Evolutionary conservation across 495 filamentous ascomycete species (phyloP).

Genomic region (Podospora comata): DNA sequence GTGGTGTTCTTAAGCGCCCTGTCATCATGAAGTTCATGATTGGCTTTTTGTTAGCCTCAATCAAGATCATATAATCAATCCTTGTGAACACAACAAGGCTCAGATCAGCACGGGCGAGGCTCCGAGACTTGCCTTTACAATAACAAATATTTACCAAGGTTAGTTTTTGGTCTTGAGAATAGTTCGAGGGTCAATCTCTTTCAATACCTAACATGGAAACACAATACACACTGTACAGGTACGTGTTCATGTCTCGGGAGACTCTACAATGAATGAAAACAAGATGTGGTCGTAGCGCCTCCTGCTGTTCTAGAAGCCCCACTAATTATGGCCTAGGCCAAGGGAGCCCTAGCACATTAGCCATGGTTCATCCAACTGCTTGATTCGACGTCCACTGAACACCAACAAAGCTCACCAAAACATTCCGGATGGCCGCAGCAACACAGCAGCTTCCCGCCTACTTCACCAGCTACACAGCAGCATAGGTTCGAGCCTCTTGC

Average conservation of each 20-base stretch:
- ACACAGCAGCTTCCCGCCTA: conserved; percentile 1
- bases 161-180: too few relatives aligned
- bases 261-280: neutral
- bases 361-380: conserved; percentile 3
- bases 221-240: neutral
- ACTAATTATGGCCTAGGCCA: neutral
- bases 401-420: neutral
- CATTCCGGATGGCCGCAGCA: neutral
- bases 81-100: neutral
- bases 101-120: neutral
- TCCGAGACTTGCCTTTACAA: too few relatives aligned
- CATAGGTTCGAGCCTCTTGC: neutral
- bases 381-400: conserved; percentile 1
- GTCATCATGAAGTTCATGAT: neutral
- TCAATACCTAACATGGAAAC: too few relatives aligned
- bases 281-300: neutral
- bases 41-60: neutral
- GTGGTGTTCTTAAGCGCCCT: neutral
- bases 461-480: neutral
- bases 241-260: neutral
- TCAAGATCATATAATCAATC: neutral
- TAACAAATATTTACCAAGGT: too few relatives aligned
- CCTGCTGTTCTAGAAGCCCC: neutral
- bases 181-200: too few relatives aligned
- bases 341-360: neutral